Percentiles rank a stretch among this genome's conserved stretches.
Conservation (phyloP, 257 asterid genomes). For the Solanum tarijense region DNA sequence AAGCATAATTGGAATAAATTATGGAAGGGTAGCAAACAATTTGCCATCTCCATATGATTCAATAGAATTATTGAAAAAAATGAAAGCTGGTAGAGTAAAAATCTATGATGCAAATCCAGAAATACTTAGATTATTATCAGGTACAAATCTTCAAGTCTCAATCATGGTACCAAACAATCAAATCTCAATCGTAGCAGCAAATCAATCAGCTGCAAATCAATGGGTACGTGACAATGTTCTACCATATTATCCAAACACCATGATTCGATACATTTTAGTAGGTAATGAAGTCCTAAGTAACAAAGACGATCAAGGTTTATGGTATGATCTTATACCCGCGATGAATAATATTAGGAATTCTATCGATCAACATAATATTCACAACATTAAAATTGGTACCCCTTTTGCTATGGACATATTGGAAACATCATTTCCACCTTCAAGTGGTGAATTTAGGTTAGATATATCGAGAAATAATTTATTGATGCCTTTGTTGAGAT, state of each 20-base stretch:
- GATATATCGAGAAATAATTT: constrained; percentile 26
- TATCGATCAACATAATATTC: constrained; percentile 23
- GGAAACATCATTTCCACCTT: constrained; percentile 56
- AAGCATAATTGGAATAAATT: constrained; percentile 48
- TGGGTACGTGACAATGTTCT: constrained; percentile 60
- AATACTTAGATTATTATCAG: constrained; percentile 46
- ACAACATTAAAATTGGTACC: constrained; percentile 61
- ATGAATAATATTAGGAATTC: constrained; percentile 38
- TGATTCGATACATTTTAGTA: constrained; percentile 43
- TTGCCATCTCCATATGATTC: constrained; percentile 49
- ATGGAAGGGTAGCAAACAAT: constrained; percentile 46
- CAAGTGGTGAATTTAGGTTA: constrained; percentile 44
- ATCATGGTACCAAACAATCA: constrained; percentile 47
- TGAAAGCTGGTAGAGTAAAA: constrained; percentile 36
- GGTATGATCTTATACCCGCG: constrained; percentile 65
- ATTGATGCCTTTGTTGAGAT: constrained; percentile 33
- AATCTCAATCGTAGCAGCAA: constrained; percentile 38
- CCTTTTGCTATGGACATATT: constrained; percentile 64
- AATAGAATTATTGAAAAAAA: constrained; percentile 26
- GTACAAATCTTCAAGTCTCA: constrained; percentile 40
- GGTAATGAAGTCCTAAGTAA: constrained; percentile 64
- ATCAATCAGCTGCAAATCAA: constrained; percentile 28
- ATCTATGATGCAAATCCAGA: constrained; percentile 62
- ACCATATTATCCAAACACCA: constrained; percentile 39
- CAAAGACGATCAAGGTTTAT: constrained; percentile 11